Base-by-base conservation (phyloP, 192 early-diverging fungal genomes). In the Coemansia umbellata region DNA sequence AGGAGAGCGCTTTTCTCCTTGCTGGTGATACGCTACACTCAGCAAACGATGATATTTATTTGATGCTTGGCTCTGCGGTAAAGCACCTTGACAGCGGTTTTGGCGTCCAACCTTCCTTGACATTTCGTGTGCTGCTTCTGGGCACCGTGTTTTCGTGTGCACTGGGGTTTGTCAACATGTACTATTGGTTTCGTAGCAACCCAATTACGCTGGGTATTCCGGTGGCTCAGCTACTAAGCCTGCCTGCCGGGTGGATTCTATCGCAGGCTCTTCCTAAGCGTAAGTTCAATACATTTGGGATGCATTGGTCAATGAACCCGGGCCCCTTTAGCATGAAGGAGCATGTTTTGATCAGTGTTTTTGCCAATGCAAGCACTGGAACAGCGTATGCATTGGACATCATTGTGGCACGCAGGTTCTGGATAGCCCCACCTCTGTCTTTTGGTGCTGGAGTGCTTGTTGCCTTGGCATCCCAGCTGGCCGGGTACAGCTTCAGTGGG, bases 261-360 rank as follows among this genome's bases (percentile, higher is more conserved):
- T 85, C 83, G 8, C 59, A 59, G n/a, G 58, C 81, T 13, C 54
- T 89, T 24, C 86, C 88, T 1, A 54, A 61, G 4, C 59, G 48
- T 22, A 58, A 56, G 4, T 63, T 85, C 53, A 45, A 36, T 11
- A 10, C 72, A 5, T 80, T 80, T 41, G 68, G 80, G 3, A 21
- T 28, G 19, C 33, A 31, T 3, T 69, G 66, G 66, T 37, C 58
- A 3, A 73, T 90, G 26, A 93, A 93, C 60, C 84, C 87, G 1
- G 88, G 90, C 1, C 88, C 83, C 18, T 93, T 92, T 68, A 81
- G 70, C 27, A 79, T 90, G 53, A 92, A 92, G 59, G 92, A 91
- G 41, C 88, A 91, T 57, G 89, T 85, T 8, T 75, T 94, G 22
- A 86, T 90, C 37, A 81, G 79, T 31, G 71, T 91, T 31, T 84